Percentiles rank a stretch among this genome's conserved stretches.
These are phyloP conservation scores for Graphilbum fragrans DNA, from an alignment of 2,329 filamentous ascomycete genomes.

Conservation along the genomic window DNA sequence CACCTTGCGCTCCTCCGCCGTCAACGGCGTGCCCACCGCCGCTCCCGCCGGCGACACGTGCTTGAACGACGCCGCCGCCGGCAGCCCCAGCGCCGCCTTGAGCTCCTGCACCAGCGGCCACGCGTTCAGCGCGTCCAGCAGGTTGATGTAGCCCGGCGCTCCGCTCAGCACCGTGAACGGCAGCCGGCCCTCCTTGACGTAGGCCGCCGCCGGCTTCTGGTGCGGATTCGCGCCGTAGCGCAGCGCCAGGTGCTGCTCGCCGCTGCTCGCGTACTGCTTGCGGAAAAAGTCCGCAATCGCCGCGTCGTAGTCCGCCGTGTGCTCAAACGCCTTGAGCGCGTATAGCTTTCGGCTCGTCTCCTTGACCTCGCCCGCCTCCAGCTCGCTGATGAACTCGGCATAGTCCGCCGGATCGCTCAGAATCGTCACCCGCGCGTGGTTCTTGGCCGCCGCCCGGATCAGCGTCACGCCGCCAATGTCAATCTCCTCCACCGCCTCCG, in stretches of 20 bases:
- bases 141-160: slow-evolving; percentile 91
- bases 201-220: slow-evolving; percentile 91
- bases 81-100: slow-evolving; percentile 73
- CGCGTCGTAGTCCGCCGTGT: slow-evolving; percentile 91
- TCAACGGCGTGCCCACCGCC: slow-evolving; percentile 82
- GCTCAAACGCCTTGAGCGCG: slow-evolving; percentile 95
- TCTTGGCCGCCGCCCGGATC: slow-evolving; percentile 93
- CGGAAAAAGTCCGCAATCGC: slow-evolving; percentile 97
- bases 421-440: slow-evolving; percentile 90
- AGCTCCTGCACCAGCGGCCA: slow-evolving; percentile 97
- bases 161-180: slow-evolving; percentile 94
- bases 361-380: slow-evolving; percentile 75
- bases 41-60: slow-evolving; percentile 95
- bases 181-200: slow-evolving; percentile 56
- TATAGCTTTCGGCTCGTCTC: slow-evolving; percentile 78
- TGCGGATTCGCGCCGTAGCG: slow-evolving; percentile 96
- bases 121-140: slow-evolving; percentile 89
- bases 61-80: slow-evolving; percentile 96
- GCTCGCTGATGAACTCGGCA: slow-evolving; percentile 81
- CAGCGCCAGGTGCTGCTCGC: slow-evolving; percentile 70
- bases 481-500: slow-evolving; percentile 96
- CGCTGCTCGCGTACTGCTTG: slow-evolving; percentile 84
- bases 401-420: slow-evolving; percentile 92
- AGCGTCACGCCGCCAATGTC: slow-evolving; percentile 97
- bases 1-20: slow-evolving; percentile 81